A percentile compares a stretch with the other conserved stretches of the same genome.
These are phyloP conservation scores for Cercospora berteroae DNA, from an alignment of 2,329 filamentous ascomycete genomes.

Conservation along the genomic window DNA sequence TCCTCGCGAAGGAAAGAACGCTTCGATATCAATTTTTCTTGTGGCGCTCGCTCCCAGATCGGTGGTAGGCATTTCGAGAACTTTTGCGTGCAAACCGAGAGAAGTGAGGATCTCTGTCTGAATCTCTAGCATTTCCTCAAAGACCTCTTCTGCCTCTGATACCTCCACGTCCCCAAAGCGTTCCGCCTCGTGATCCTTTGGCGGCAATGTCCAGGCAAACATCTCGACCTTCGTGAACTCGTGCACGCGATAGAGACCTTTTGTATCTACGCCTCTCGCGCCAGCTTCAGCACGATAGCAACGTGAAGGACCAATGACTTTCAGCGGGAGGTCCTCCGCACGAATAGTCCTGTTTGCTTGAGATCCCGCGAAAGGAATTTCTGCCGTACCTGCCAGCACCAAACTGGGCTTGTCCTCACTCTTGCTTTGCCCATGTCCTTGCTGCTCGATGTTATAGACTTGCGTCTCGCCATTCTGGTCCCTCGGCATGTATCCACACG, in stretches of 20 bases:
- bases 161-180: conserved; percentile 31
- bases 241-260: conserved; percentile 93
- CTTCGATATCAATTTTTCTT: conserved; percentile 90
- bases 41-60: conserved; percentile 87
- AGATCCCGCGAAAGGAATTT: conserved; percentile 92
- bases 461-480: conserved; percentile 90
- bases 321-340: conserved; percentile 66
- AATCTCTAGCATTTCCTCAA: conserved; percentile 81
- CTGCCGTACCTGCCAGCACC: conserved; percentile 81
- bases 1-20: conserved; percentile 78
- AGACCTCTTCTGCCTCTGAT: conserved; percentile 56
- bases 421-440: conserved; percentile 58
- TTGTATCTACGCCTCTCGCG: conserved; percentile 82
- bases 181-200: conserved; percentile 25
- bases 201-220: conserved; percentile 75
- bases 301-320: conserved; percentile 79
- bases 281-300: conserved; percentile 96
- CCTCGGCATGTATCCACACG: conserved; percentile 91
- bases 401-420: conserved; percentile 64
- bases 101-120: conserved; percentile 78
- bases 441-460: conserved; percentile 72
- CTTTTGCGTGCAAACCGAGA: conserved; percentile 77
- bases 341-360: conserved; percentile 71
- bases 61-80: conserved; percentile 85
- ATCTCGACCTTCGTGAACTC: conserved; percentile 99